Conservation (phyloP, 202 grass and related monocot species). For the Musa balbisiana region DNA sequence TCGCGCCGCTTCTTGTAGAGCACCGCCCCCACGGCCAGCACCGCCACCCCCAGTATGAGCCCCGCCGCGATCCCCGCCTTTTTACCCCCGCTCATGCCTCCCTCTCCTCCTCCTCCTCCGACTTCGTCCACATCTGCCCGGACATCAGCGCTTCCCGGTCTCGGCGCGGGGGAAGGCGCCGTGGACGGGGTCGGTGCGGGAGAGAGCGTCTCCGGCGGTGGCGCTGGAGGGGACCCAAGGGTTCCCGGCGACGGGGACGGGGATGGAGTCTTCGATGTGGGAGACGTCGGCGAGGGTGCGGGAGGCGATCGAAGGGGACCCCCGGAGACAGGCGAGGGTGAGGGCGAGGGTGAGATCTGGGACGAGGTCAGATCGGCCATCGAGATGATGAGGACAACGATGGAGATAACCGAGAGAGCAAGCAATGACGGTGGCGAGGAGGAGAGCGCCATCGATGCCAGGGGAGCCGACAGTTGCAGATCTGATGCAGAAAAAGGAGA, state of each 20-base stretch:
- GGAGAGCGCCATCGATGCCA: too few relatives aligned
- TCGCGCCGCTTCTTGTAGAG: slow-evolving; percentile 36
- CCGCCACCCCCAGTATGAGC: slow-evolving; percentile 38
- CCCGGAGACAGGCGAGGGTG: background rate
- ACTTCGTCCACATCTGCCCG: slow-evolving; percentile 14
- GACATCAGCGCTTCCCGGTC: background rate
- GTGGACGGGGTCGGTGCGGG: slow-evolving; percentile 8
- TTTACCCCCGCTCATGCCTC: slow-evolving; percentile 33
- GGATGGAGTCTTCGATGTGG: slow-evolving; percentile 5
- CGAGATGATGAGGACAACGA: background rate
- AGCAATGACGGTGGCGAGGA: too few relatives aligned
- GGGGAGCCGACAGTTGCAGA: too few relatives aligned
- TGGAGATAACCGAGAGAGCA: background rate
- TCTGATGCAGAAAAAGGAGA: too few relatives aligned
- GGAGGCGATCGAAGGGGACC: background rate
- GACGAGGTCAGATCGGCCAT: background rate
- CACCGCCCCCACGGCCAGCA: slow-evolving; percentile 40
- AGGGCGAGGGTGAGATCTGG: slow-evolving; percentile 4
- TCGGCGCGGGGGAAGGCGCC: slow-evolving; percentile 25
- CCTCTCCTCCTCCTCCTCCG: background rate
- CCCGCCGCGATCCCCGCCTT: slow-evolving; percentile 55
- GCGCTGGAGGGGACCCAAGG: slow-evolving; percentile 16
- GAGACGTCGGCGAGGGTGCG: background rate
- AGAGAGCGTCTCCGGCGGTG: background rate
- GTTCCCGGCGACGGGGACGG: slow-evolving; percentile 22